Percentiles rank a stretch among this genome's conserved stretches.
Evolutionary conservation across 805 yeast genomes (phyloP).

Genomic region (Groenewaldozyma salmanticensis): DNA sequence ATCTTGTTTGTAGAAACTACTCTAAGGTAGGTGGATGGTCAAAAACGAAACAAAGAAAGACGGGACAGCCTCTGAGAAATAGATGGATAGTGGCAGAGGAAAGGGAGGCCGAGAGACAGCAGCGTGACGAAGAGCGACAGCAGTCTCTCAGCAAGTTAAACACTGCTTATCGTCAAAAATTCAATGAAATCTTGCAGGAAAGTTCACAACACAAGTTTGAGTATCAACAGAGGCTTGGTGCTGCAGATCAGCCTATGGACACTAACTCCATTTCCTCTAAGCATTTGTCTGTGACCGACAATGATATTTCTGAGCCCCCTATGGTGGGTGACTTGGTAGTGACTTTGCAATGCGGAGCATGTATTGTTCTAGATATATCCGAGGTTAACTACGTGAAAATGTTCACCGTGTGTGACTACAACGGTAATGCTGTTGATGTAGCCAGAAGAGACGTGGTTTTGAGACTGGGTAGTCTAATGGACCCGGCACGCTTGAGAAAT

Average conservation of each 20-base stretch:
- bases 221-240: not conserved
- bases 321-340: not conserved
- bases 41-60: too few species aligned
- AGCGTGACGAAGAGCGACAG: not conserved
- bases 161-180: not conserved
- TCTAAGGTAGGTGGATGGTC: too few species aligned
- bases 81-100: not conserved
- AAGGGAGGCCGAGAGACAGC: not conserved
- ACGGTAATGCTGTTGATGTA: not conserved
- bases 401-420: not conserved
- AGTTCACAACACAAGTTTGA: not conserved
- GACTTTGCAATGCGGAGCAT: not conserved
- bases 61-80: too few species aligned
- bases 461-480: not conserved
- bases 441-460: not conserved
- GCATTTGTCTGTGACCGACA: not conserved
- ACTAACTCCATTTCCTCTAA: too few species aligned
- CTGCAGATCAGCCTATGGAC: not conserved
- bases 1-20: too few species aligned
- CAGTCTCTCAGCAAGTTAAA: not conserved
- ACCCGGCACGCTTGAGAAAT: not conserved
- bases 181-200: not conserved
- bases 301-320: not conserved
- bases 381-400: not conserved
- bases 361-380: not conserved